Evolutionary conservation across 2,329 filamentous ascomycete genomes (phyloP), one percentile per base, ranked within the genome.

Genomic region (Fusarium transvaalense): DNA sequence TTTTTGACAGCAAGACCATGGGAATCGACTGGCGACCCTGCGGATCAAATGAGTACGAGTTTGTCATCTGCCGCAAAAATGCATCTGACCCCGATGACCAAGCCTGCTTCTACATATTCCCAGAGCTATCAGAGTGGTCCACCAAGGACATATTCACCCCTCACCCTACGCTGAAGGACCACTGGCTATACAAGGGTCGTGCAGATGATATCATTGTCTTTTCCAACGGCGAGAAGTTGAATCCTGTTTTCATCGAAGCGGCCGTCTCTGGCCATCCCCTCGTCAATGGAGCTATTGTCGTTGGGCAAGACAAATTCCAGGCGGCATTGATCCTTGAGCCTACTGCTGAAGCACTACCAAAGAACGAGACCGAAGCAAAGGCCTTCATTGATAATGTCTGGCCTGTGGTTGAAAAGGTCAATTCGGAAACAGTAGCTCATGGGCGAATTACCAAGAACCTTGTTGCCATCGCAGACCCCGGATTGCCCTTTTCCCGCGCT

Each of bases 281-380:
- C 0, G 42, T 63, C 2, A 56, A 39, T 3, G 32, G 58, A 1
- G 37, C 58, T 0, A 10, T 63, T 3, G 58, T 63, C 1, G 58
- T 63, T 0, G 60, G 60, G 1, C 42, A 57, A 3, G 8, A 10
- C 0, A 48, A 7, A 35, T 63, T 63, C 1, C 60, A 63, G 10
- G 42, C 60, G 4, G 60, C 60, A 8, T 31, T 63, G 1, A 63
- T 63, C 2, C 31, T 63, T 12, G 60, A 63, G 12, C 58, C 60
- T 3, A 17, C 42, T 10, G 5, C 15, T 1, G 29, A 55, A 1
- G 39, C 34, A 0, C 9, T n/a, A 0, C 60, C 58, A 0, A 34
- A 9, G 3, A 10, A 31, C 2, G 42, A 45, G 1, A 4, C 6
- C 0, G 60, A 56, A 7, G 1, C n/a, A 0, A 32, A 43, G 2